Base-by-base conservation (phyloP, 768 basidiomycete species). In the Rickenella mellea region DNA sequence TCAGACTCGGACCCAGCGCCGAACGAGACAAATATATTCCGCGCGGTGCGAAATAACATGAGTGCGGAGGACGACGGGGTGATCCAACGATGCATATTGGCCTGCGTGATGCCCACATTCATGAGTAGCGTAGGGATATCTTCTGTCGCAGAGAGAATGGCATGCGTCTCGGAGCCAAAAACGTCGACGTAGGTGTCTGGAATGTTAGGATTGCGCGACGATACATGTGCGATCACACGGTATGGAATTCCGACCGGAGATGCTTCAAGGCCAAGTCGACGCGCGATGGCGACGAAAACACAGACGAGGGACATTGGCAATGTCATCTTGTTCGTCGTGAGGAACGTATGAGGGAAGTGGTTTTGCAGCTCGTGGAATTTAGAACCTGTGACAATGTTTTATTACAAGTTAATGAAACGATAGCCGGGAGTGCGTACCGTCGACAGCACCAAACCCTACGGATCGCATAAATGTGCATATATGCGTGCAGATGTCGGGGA, bases 301-400 rank as follows among this genome's bases (percentile, higher is more conserved):
- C 74, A 76, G 28, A 71, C 71, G 31, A 82, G 61, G 9, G 76
- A 76, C 37, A 83, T 70, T 0, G 80, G 79, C 32, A 82, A 67
- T 0, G 76, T 71, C 19, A 56, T 55, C 43, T 65, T 74, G 50
- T 70, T 59, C 1, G 66, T 64, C 1, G 61, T 63, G 17, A 83
- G 64, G 51, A 80, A 77, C 41, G 60, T 53, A 48, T 80, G 78
- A 14, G 80, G 78, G 47, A 79, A 80, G 36, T 71, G 70, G 46
- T 76, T 73, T 39, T 63, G 52, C n/a, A 76, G 59, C 26, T 64
- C 48, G 40, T 65, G 58, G 49, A 71, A 76, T 11, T 51, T 52
- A n/a, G 52, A 31, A 4, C 55, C 70, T 71, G 46, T 20, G 42
- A 14, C 31, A 22, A 27, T 26, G 35, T 12, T 31, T 33, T 22